These are phyloP conservation scores for Aspergillus uvarum DNA, from an alignment of 2,329 filamentous ascomycete genomes.

Conservation along the genomic window DNA sequence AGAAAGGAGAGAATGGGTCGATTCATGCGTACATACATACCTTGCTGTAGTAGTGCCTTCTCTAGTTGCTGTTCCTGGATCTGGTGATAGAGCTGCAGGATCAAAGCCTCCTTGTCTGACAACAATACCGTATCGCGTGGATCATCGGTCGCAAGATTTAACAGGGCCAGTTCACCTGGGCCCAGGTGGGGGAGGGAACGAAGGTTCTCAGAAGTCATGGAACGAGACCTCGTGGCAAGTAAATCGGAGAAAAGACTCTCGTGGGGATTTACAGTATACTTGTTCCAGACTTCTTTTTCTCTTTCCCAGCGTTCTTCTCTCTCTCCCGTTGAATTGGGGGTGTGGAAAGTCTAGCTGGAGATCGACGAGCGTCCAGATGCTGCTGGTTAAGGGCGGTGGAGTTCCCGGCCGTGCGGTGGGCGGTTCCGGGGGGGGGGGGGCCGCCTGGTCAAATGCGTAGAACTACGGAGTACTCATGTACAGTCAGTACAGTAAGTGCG, in stretches of 20 bases:
- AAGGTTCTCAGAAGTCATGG: constrained; percentile 38
- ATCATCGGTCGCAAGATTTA: constrained; percentile 46
- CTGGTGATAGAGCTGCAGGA: constrained; percentile 69
- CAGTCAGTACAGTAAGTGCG: too few relatives aligned
- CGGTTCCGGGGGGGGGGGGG: constrained; percentile 17
- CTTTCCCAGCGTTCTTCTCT: background rate
- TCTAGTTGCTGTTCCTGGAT: constrained; percentile 71
- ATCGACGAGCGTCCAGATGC: background rate
- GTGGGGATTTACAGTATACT: constrained; percentile 29
- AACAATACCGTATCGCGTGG: constrained; percentile 55
- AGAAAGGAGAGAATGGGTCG: background rate
- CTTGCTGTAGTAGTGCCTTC: constrained; percentile 61
- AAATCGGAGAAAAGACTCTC: constrained; percentile 22
- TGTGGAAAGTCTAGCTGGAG: background rate
- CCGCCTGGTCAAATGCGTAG: constrained; percentile 14
- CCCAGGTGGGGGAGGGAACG: constrained; percentile 34
- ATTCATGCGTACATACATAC: constrained; percentile 22
- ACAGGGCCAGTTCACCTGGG: constrained; percentile 35
- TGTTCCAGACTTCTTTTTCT: background rate
- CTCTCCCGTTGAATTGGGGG: background rate
- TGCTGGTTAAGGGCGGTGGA: constrained; percentile 8
- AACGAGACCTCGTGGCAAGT: constrained; percentile 28
- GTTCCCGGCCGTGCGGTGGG: constrained; percentile 17
- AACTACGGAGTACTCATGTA: constrained; percentile 1
- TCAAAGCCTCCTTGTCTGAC: constrained; percentile 64